Base-by-base conservation (phyloP, 2,329 filamentous ascomycete species). In the Ceratocystis huliohia region DNA sequence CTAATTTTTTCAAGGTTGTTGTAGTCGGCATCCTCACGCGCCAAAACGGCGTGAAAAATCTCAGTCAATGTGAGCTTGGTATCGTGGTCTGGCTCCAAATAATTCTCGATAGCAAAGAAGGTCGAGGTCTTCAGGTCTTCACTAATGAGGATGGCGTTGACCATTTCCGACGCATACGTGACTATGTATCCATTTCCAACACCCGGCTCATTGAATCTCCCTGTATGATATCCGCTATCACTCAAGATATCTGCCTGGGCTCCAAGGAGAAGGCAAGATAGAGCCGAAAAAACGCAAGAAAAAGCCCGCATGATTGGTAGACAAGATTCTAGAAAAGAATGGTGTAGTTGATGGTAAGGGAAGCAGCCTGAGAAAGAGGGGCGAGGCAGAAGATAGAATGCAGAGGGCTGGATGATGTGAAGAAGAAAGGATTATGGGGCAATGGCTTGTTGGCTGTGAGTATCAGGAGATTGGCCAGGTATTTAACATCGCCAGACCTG, bases 1-100 rank as follows among this genome's bases (percentile, higher is more conserved):
- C 37, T 41, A 41, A 41, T 13, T 5, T 13, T 4, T 13, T 41
- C 13, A 4, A 41, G 0, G 37, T 5, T 5, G 37, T 41, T 5
- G 13, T 1, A 1, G 37, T 41, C 3, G 3, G 3, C 10, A 1
- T 0, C 1, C 37, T 41, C 37, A 41, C 37, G 37, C 13, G 0
- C 37, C 3, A 4, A 41, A 41, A 41, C 13, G 37, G 37, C 37
- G 10, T 13, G 4, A 41, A 41, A 41, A 15, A 48, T 48, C 15
- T 48, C 0, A 10, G n/a, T 5, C 46, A 48, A 22, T 2, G 46
- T 7, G 17, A 48, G 46, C 46, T 48, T 20, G 17, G 5, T 1
- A 15, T n/a, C 2, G 7, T 17, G 3, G 17, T 48, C 6, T n/a
- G 15, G 4, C 46, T 48, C 46, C 46, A 3, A 8, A 17, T 48